Percentiles rank a stretch among this genome's conserved stretches.
Evolutionary conservation across 2,329 filamentous ascomycete genomes (phyloP).

Genomic region (Acarospora socialis): DNA sequence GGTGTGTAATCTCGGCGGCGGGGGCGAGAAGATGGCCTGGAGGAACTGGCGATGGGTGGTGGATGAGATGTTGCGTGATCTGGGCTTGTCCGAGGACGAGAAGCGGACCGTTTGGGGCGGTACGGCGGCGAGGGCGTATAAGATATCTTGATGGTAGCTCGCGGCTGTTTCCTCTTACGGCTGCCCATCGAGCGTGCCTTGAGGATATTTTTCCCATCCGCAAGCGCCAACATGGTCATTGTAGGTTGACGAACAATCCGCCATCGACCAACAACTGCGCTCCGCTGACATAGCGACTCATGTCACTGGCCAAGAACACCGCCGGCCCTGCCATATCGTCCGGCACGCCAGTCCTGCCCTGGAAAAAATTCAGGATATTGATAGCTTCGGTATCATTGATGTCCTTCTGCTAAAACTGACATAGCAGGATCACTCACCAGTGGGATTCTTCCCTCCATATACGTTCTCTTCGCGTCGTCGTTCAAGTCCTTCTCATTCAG

Average conservation of each 20-base stretch:
- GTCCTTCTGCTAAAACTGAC: no score
- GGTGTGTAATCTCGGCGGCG: constrained; percentile 60
- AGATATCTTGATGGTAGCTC: constrained; percentile 9
- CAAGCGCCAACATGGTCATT: constrained; percentile 32
- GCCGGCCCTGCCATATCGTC: constrained; percentile 70
- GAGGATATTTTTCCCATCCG: background rate
- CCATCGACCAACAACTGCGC: constrained; percentile 78
- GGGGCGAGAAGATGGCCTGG: constrained; percentile 49
- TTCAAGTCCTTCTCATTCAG: constrained; percentile 69
- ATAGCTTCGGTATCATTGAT: no score
- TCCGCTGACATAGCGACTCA: constrained; percentile 40
- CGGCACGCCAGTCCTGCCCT: constrained; percentile 56
- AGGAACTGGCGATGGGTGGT: constrained; percentile 60
- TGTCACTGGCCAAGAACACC: constrained; percentile 65
- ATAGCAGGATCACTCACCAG: no score
- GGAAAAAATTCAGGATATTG: no score
- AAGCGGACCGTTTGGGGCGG: constrained; percentile 56
- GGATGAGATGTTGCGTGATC: constrained; percentile 42
- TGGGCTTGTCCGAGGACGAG: constrained; percentile 43
- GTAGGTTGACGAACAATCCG: constrained; percentile 77
- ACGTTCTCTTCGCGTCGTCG: constrained; percentile 55
- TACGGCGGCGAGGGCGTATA: constrained; percentile 59
- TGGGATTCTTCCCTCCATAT: constrained; percentile 73
- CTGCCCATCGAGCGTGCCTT: constrained; percentile 7
- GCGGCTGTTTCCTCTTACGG: constrained; percentile 1